These are phyloP conservation scores for Rhododendron simsii DNA, from an alignment of 148 eudicot species.

Conservation along the genomic window DNA sequence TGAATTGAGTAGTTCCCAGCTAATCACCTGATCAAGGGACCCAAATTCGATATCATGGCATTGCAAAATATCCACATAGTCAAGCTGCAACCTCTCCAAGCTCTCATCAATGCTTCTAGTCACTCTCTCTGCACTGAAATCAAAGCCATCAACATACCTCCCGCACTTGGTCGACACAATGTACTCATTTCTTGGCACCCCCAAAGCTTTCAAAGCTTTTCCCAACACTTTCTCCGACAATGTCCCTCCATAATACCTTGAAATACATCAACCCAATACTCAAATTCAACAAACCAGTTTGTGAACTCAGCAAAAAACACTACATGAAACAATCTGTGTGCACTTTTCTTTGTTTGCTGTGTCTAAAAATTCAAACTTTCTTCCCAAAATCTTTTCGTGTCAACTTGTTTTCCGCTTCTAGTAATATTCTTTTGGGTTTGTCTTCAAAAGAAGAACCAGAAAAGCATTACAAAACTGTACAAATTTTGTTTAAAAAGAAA, in stretches of 20 bases:
- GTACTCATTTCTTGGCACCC: slow-evolving; percentile 71
- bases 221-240: slow-evolving; percentile 89
- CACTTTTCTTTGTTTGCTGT: neutral
- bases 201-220: slow-evolving; percentile 73
- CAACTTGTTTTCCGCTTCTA: neutral
- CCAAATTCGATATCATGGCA: slow-evolving; percentile 98
- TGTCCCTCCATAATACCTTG: slow-evolving; percentile 91
- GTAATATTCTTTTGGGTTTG: neutral
- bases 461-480: neutral
- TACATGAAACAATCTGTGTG: neutral
- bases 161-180: slow-evolving; percentile 95
- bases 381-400: neutral
- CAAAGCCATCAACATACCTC: slow-evolving; percentile 84
- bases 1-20: neutral
- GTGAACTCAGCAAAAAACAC: neutral
- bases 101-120: slow-evolving; percentile 95
- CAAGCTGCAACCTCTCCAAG: slow-evolving; percentile 89
- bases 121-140: slow-evolving; percentile 94
- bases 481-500: no score
- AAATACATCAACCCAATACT: slow-evolving; percentile 3
- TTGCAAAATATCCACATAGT: slow-evolving; percentile 89
- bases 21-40: slow-evolving; percentile 85
- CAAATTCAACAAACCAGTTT: neutral
- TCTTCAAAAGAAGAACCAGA: neutral
- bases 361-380: neutral